Percentiles rank a stretch among this genome's conserved stretches.
Evolutionary conservation across 257 asterid species (phyloP).

Genomic region (Nicotiana sylvestris): DNA sequence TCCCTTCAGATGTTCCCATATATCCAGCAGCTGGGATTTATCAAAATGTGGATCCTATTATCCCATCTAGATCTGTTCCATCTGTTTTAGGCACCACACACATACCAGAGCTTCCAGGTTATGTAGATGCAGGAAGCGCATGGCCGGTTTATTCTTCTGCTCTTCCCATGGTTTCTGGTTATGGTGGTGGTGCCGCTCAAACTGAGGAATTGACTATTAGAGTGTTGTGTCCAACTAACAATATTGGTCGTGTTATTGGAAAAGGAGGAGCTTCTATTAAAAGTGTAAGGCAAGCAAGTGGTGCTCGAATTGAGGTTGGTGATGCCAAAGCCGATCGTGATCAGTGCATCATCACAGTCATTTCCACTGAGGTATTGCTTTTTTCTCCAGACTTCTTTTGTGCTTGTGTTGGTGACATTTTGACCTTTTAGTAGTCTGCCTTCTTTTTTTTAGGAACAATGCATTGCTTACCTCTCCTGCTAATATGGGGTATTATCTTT

Average conservation of each 20-base stretch:
- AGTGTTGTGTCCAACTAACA: slow-evolving; percentile 69
- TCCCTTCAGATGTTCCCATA: slow-evolving; percentile 83
- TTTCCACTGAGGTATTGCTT: slow-evolving; percentile 67
- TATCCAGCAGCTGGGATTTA: slow-evolving; percentile 77
- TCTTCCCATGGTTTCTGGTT: slow-evolving; percentile 77
- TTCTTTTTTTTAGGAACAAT: not conserved
- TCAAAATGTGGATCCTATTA: slow-evolving; percentile 49
- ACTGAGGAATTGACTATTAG: slow-evolving; percentile 64
- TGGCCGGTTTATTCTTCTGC: slow-evolving; percentile 81
- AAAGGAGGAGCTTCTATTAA: slow-evolving; percentile 80
- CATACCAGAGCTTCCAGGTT: slow-evolving; percentile 56
- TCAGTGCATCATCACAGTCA: slow-evolving; percentile 68
- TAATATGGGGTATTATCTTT: not conserved
- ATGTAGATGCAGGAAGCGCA: slow-evolving; percentile 59
- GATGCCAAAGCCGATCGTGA: slow-evolving; percentile 62
- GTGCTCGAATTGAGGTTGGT: slow-evolving; percentile 86
- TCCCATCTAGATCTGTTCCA: slow-evolving; percentile 51
- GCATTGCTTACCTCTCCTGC: not conserved
- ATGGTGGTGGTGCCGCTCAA: slow-evolving; percentile 47
- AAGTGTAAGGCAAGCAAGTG: slow-evolving; percentile 74
- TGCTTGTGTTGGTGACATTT: not conserved
- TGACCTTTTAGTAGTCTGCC: slow-evolving; percentile 15
- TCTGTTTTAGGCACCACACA: slow-evolving; percentile 64
- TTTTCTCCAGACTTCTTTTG: not conserved
- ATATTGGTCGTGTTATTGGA: slow-evolving; percentile 91